Conservation (phyloP, 169 alveolate species). For the Perkinsus chesapeaki region DNA sequence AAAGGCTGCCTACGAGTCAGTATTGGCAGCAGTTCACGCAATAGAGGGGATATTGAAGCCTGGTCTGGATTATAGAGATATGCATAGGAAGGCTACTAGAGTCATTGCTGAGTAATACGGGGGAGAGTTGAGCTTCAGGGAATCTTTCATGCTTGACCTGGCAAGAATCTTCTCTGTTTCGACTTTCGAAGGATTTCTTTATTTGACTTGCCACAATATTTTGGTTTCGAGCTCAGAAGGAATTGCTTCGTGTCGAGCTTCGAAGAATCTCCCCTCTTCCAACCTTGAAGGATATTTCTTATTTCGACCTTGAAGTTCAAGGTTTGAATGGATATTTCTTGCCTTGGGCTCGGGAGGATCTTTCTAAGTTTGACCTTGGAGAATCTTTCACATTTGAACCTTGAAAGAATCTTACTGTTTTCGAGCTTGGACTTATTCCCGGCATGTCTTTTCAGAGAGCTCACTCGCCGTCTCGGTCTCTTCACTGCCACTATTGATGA, state of each 20-base stretch:
- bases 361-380: no score
- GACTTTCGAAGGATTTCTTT: neutral
- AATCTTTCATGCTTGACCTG: neutral
- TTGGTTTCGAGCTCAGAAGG: neutral
- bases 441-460: neutral
- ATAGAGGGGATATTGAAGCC: slow-evolving; percentile 55
- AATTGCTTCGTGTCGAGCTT: neutral
- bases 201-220: no score
- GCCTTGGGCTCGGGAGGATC: no score
- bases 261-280: neutral
- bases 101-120: slow-evolving; percentile 46
- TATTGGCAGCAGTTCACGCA: slow-evolving; percentile 54
- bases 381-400: neutral
- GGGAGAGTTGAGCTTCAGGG: neutral
- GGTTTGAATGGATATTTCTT: no score
- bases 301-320: no score
- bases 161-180: neutral
- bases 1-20: slow-evolving; percentile 56
- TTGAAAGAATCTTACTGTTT: neutral
- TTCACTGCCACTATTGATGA: slow-evolving; percentile 15
- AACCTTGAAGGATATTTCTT: neutral
- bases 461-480: neutral
- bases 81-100: slow-evolving; percentile 71
- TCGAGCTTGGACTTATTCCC: neutral
- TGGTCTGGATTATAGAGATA: slow-evolving; percentile 73